Evolutionary conservation across 495 filamentous ascomycete species (phyloP).

Genomic region (Bombardia bombarda): DNA sequence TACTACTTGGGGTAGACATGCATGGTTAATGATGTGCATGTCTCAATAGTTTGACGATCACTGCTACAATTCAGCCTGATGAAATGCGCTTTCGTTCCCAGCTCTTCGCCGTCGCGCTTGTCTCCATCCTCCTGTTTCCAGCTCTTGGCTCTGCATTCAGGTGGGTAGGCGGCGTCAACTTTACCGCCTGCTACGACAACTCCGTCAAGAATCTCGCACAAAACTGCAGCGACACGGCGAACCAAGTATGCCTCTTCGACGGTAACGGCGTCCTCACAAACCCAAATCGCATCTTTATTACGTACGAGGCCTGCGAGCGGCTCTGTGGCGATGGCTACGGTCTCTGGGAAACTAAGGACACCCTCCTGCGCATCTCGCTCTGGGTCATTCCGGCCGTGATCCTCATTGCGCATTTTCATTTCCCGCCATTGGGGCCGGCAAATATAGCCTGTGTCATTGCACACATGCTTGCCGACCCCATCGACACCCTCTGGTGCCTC

Average conservation of each 20-base stretch:
- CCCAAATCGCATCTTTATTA: slow-evolving; percentile 6
- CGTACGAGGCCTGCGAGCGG: slow-evolving; percentile 5
- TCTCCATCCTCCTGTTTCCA: neutral
- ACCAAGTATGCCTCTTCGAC: slow-evolving; percentile 4
- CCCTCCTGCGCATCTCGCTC: slow-evolving; percentile 10
- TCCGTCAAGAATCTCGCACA: slow-evolving; percentile 2
- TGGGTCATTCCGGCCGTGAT: slow-evolving; percentile 11
- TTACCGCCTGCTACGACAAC: slow-evolving; percentile 1
- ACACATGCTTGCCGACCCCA: slow-evolving; percentile 14
- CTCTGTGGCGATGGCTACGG: slow-evolving; percentile 13
- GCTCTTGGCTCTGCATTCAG: neutral
- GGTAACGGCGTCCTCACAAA: slow-evolving; percentile 2
- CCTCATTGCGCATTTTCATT: slow-evolving; percentile 12
- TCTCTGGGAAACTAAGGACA: slow-evolving; percentile 11
- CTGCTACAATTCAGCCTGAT: too few relatives aligned
- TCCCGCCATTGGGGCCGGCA: slow-evolving; percentile 7
- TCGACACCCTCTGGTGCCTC: slow-evolving; percentile 15
- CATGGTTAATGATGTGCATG: too few relatives aligned
- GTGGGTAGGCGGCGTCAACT: slow-evolving; percentile 6
- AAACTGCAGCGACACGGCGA: slow-evolving; percentile 5
- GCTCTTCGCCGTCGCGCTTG: too few relatives aligned
- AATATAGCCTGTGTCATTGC: slow-evolving; percentile 2
- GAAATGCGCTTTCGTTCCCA: too few relatives aligned
- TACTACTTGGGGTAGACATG: too few relatives aligned
- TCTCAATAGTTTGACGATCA: too few relatives aligned